Conservation (phyloP, 2,329 filamentous ascomycete species). For the Monilinia aucupariae region DNA sequence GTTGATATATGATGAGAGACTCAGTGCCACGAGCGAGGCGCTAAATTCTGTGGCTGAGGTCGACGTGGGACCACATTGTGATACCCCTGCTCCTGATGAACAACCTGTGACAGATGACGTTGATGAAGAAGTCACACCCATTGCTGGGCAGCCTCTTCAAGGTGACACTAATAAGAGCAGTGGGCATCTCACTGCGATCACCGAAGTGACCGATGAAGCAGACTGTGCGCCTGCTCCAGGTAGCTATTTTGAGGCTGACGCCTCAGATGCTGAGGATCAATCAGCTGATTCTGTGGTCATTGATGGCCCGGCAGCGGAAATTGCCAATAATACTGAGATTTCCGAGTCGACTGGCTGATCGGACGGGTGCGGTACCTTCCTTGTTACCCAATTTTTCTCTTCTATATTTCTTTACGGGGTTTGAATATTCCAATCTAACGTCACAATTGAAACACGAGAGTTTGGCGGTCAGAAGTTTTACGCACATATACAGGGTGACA, state of each 20-base stretch:
- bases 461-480: not conserved
- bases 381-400: not conserved
- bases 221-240: too few relatives aligned
- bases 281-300: not conserved
- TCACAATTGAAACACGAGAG: not conserved
- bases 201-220: not conserved
- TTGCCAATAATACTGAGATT: not conserved
- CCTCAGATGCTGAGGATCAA: not conserved
- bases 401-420: not conserved
- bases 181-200: not conserved
- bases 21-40: not conserved
- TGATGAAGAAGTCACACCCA: not conserved
- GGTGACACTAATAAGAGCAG: not conserved
- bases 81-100: not conserved
- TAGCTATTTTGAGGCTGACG: not conserved
- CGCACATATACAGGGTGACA: slow-evolving; percentile 13
- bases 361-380: too few relatives aligned
- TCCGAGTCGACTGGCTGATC: not conserved
- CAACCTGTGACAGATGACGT: not conserved
- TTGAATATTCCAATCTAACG: not conserved
- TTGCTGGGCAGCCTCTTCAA: not conserved
- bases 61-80: not conserved
- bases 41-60: not conserved
- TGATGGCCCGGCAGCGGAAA: not conserved
- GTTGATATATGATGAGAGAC: slow-evolving; percentile 7